Evolutionary conservation across 306 rosid species (phyloP).

Genomic region (Begonia masoniana): DNA sequence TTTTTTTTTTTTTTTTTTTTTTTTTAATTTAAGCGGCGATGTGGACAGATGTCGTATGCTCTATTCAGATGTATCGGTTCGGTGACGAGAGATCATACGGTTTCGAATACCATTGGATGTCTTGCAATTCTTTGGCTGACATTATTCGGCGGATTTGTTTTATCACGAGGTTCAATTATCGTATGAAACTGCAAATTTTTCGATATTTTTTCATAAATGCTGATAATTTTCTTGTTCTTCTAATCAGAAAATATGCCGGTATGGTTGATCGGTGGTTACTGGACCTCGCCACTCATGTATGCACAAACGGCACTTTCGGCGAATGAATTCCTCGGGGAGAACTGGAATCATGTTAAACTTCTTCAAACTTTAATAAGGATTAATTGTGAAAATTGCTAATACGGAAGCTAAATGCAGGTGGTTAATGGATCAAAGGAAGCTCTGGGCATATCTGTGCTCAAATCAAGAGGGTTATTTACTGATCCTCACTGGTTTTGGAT

Average conservation of each 20-base stretch:
- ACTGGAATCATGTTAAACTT: constrained; percentile 46
- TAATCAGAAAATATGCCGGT: constrained; percentile 38
- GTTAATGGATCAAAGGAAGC: constrained; percentile 16
- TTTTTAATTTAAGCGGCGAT: no score
- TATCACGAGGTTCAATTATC: constrained; percentile 20
- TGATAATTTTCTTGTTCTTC: background rate
- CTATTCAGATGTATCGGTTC: constrained; percentile 34
- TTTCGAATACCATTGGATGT: constrained; percentile 40
- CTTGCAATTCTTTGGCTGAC: constrained; percentile 29
- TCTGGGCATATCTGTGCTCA: constrained; percentile 13
- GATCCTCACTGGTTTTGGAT: constrained; percentile 17
- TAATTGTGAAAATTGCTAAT: background rate
- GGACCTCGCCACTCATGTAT: constrained; percentile 73
- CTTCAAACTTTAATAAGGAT: background rate
- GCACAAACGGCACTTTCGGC: constrained; percentile 66
- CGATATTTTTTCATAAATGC: background rate
- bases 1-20: no score
- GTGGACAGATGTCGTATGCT: constrained; percentile 33
- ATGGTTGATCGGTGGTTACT: constrained; percentile 79
- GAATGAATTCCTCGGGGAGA: constrained; percentile 68
- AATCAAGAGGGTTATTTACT: constrained; percentile 13
- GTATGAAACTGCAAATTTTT: background rate
- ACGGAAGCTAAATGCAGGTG: constrained; percentile 15
- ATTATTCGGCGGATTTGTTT: constrained; percentile 35
- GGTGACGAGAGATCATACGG: constrained; percentile 27